Percentiles rank a stretch among this genome's conserved stretches.
Evolutionary conservation across 2,329 filamentous ascomycete genomes (phyloP).

Genomic region (Pseudogymnoascus sp.): DNA sequence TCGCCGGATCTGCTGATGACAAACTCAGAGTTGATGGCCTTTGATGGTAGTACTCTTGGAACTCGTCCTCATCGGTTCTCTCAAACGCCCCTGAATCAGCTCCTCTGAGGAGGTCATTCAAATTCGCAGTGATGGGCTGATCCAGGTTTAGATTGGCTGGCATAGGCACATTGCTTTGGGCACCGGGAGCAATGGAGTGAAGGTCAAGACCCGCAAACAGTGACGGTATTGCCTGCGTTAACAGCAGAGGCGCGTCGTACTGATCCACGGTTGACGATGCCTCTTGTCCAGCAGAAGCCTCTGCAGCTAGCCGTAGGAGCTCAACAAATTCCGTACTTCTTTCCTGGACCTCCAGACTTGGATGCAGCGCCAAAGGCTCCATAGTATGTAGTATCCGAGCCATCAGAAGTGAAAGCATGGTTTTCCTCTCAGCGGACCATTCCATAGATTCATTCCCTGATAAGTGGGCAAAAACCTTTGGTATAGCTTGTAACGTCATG

Average conservation of each 20-base stretch:
- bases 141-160: slow-evolving; percentile 73
- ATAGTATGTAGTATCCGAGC: slow-evolving; percentile 75
- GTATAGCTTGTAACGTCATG: slow-evolving; percentile 72
- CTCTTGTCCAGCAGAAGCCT: slow-evolving; percentile 66
- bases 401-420: slow-evolving; percentile 68
- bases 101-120: slow-evolving; percentile 57
- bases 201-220: slow-evolving; percentile 82
- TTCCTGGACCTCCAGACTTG: slow-evolving; percentile 89
- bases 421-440: slow-evolving; percentile 70
- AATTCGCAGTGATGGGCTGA: slow-evolving; percentile 69
- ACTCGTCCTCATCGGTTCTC: slow-evolving; percentile 55
- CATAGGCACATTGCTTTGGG: slow-evolving; percentile 78
- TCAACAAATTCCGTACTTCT: slow-evolving; percentile 88
- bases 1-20: slow-evolving; percentile 49
- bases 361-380: slow-evolving; percentile 72
- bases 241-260: slow-evolving; percentile 69
- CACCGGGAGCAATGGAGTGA: slow-evolving; percentile 78
- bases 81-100: slow-evolving; percentile 44
- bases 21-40: slow-evolving; percentile 37
- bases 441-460: slow-evolving; percentile 55
- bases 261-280: slow-evolving; percentile 45
- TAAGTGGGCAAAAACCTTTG: slow-evolving; percentile 75
- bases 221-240: slow-evolving; percentile 84
- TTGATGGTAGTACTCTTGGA: slow-evolving; percentile 59
- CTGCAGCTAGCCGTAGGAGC: slow-evolving; percentile 75